These are phyloP conservation scores for Annulohypoxylon stygium DNA, from an alignment of 495 filamentous ascomycete species.

Conservation along the genomic window DNA sequence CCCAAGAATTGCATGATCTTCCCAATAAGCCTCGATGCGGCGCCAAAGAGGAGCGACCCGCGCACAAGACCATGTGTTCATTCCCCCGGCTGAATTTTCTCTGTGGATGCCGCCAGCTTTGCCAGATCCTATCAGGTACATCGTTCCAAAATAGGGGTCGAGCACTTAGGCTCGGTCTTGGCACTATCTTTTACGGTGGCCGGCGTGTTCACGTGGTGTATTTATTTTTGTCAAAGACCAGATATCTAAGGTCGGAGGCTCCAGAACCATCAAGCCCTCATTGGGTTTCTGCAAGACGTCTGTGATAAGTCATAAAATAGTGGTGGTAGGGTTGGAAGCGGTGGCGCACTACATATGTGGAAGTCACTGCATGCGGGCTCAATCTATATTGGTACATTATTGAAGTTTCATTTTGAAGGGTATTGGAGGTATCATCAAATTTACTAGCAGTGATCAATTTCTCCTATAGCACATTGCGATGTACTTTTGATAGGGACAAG, in stretches of 20 bases:
- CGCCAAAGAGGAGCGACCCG: slow-evolving; percentile 30
- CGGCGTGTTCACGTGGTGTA: slow-evolving; percentile 44
- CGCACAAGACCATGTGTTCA: slow-evolving; percentile 30
- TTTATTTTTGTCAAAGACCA: slow-evolving; percentile 36
- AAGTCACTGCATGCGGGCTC: slow-evolving; percentile 32
- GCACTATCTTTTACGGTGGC: slow-evolving; percentile 28
- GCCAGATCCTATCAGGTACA: slow-evolving; percentile 27
- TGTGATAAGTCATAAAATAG: slow-evolving; percentile 34
- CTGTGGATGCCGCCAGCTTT: slow-evolving; percentile 18
- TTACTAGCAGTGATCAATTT: slow-evolving; percentile 9
- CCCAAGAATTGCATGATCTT: slow-evolving; percentile 39
- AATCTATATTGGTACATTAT: slow-evolving; percentile 21
- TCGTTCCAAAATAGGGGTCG: slow-evolving; percentile 34
- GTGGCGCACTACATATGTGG: slow-evolving; percentile 35
- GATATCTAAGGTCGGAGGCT: slow-evolving; percentile 37
- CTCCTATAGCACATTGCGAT: slow-evolving; percentile 8
- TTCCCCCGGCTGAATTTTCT: slow-evolving; percentile 27
- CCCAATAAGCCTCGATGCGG: slow-evolving; percentile 41
- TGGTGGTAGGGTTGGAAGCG: slow-evolving; percentile 17
- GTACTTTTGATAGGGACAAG: slow-evolving; percentile 11
- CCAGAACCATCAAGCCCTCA: slow-evolving; percentile 26
- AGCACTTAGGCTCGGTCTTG: slow-evolving; percentile 35
- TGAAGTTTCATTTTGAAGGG: slow-evolving; percentile 23
- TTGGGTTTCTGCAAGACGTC: slow-evolving; percentile 30
- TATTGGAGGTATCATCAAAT: slow-evolving; percentile 11